Conservation (phyloP, 805 yeast species). For the Cyberlindnera veronae region DNA sequence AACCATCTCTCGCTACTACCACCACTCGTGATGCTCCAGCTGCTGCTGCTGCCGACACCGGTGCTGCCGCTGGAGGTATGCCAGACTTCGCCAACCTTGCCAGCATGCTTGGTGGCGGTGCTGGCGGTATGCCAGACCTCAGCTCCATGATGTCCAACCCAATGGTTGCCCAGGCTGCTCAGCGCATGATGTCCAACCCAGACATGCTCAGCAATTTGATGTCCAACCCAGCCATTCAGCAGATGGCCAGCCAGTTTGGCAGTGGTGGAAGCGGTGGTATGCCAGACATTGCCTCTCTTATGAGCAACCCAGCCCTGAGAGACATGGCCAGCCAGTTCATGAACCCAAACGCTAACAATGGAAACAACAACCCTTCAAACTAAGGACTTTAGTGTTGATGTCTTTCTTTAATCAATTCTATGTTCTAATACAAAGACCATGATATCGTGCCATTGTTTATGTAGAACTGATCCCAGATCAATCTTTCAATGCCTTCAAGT, state of each 20-base stretch:
- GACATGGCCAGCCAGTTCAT: conserved; percentile 69
- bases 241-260: conserved; percentile 26
- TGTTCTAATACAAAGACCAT: not conserved
- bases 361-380: not conserved
- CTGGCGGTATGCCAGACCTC: conserved; percentile 71
- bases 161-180: conserved; percentile 87
- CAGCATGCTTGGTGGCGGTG: conserved; percentile 52
- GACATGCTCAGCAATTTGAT: conserved; percentile 66
- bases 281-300: conserved; percentile 64
- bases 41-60: conserved; percentile 25
- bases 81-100: conserved; percentile 58
- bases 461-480: too few species aligned
- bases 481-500: conserved; percentile 12
- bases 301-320: conserved; percentile 78
- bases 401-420: not conserved
- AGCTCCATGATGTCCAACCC: conserved; percentile 81
- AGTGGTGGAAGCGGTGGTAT: conserved; percentile 25
- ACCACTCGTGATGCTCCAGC: conserved; percentile 18
- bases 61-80: conserved; percentile 43
- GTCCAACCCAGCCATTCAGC: conserved; percentile 75
- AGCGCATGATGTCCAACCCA: conserved; percentile 84
- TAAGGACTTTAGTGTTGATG: too few species aligned
- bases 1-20: conserved; percentile 24
- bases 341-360: conserved; percentile 21
- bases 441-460: too few species aligned